phyloP scores from a whole-genome alignment of 306 rosid genomes.

The Lablab purpureus region DNA sequence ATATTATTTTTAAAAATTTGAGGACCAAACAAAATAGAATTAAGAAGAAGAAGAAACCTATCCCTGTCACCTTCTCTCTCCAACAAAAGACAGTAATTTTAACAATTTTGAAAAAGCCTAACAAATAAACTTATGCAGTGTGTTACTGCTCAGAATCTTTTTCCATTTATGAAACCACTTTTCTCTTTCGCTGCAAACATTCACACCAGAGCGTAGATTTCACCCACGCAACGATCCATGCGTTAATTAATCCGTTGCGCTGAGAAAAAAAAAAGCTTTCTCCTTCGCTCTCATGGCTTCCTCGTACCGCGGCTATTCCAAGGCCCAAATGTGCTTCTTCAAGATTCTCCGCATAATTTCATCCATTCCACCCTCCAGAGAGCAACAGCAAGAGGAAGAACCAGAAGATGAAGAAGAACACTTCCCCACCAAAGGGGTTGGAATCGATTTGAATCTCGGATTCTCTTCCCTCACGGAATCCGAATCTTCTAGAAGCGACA shows the following conservation, averaged over 20 bases:
- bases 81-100: neutral
- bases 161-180: neutral
- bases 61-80: neutral
- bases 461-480: slow-evolving; percentile 35
- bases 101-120: neutral
- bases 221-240: neutral
- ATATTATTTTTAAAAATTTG: too few species aligned
- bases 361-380: slow-evolving; percentile 41
- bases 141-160: neutral
- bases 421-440: slow-evolving; percentile 1
- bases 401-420: neutral
- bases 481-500: slow-evolving; percentile 23
- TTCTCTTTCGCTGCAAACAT: neutral
- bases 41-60: neutral
- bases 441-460: slow-evolving; percentile 53
- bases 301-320: slow-evolving; percentile 48
- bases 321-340: slow-evolving; percentile 59
- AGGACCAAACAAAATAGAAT: too few species aligned
- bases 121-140: neutral
- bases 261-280: neutral
- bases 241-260: slow-evolving; percentile 5
- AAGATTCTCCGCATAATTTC: slow-evolving; percentile 61
- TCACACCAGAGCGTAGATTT: neutral
- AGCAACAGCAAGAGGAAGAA: neutral
- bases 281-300: slow-evolving; percentile 44